Evolutionary conservation across 257 asterid genomes (phyloP), one percentile per base, ranked within the genome.

Genomic region (Scutellaria minor): DNA sequence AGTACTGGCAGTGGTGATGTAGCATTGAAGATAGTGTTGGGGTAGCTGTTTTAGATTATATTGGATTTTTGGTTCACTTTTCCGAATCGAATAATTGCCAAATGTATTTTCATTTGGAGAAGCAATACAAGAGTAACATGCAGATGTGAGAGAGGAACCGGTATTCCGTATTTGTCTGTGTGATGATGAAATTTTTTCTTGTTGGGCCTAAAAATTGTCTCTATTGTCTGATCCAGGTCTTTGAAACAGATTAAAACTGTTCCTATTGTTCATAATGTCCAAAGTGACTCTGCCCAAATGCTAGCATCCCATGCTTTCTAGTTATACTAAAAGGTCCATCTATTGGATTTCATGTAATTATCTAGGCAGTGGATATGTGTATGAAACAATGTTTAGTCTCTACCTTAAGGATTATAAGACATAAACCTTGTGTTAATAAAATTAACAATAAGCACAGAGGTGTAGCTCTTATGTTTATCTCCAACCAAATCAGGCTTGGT

Each of bases 241-340:
- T 48, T 47, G 47, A 13, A 31, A 48, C n/a, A 6, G 10, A 31
- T 48, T 7, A 24, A 35, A 44, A 9, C 53, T 18, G 18, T 37
- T 5, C 18, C 62, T 18, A 12, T 15, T 3, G n/a, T n/a, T n/a
- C 46, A 27, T 37, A 4, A 52, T 24, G 24, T 10, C 57, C 15
- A 66, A 39, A 51, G 4, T 6, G 52, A 10, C 44, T 9, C 10
- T 39, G 0, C 22, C 9, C 27, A 22, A 24, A 42, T 12, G 2
- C 51, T 61, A 14, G 41, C 24, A 37, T 2, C 44, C 41, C 13
- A 18, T 48, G 69, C 65, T 10, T 67, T 39, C 67, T 45, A 5
- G 74, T 58, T 44, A 24, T 60, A 11, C 47, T 35, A 44, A 15
- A 75, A 57, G 15, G 14, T 68, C 12, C 15, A 18, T 7, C 59